These are phyloP conservation scores for Cucurbita pepo DNA, from an alignment of 306 rosid species.

Conservation along the genomic window DNA sequence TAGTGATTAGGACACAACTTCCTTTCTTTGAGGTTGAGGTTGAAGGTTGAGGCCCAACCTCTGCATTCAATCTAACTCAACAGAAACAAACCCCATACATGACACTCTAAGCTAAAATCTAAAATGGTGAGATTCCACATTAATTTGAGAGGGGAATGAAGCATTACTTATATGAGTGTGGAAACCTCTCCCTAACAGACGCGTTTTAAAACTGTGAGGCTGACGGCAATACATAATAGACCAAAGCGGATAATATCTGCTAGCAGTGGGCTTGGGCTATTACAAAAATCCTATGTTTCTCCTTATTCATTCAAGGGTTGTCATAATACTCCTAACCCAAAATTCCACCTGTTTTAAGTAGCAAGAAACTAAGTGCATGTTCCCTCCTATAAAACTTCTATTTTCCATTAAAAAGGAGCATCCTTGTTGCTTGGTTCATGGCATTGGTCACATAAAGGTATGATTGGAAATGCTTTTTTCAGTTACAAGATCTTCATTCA, in stretches of 20 bases:
- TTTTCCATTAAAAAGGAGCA: not conserved
- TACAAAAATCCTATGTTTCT: not conserved
- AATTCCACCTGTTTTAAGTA: not conserved
- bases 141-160: rapidly evolving
- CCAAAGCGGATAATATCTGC: no score
- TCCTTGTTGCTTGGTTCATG: not conserved
- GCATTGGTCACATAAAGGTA: not conserved
- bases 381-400: not conserved
- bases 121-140: not conserved
- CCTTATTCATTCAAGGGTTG: not conserved
- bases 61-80: not conserved
- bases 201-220: no score
- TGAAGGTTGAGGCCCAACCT: not conserved
- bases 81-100: not conserved
- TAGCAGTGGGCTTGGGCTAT: no score
- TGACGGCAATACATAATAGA: no score
- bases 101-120: not conserved
- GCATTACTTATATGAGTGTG: no score
- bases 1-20: not conserved
- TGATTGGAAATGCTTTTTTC: not conserved
- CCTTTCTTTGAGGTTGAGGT: not conserved
- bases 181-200: no score
- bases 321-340: not conserved
- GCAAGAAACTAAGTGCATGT: not conserved
- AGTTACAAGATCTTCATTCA: not conserved